These are phyloP conservation scores for Salix caprea DNA, from an alignment of 345 rosid genomes.

Conservation along the genomic window DNA sequence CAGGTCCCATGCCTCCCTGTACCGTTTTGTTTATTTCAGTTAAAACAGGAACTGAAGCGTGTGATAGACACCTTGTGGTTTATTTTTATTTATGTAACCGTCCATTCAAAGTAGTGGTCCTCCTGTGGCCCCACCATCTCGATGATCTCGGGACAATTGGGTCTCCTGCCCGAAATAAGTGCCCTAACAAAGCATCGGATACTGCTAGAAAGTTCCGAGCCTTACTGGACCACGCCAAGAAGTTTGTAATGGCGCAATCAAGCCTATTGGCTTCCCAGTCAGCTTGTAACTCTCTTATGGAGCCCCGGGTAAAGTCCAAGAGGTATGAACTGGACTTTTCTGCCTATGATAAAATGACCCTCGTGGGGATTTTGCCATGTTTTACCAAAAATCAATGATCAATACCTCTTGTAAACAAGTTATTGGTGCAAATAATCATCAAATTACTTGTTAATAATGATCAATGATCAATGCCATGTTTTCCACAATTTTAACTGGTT, in stretches of 20 bases:
- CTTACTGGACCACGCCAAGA: not conserved
- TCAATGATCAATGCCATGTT: too few relatives aligned
- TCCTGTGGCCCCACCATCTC: not conserved
- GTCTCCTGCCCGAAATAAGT: not conserved
- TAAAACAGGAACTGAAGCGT: not conserved
- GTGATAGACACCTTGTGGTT: not conserved
- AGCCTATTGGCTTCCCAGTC: too few relatives aligned
- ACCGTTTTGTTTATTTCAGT: not conserved
- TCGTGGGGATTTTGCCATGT: conserved; percentile 25
- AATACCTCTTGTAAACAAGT: too few relatives aligned
- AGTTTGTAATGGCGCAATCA: not conserved
- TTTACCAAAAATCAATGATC: conserved; percentile 15
- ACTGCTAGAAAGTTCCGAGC: not conserved
- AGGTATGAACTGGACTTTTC: conserved; percentile 45
- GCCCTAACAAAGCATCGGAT: not conserved
- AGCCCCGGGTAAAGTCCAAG: conserved; percentile 48
- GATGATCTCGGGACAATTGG: not conserved
- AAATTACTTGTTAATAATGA: too few relatives aligned
- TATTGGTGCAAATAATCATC: too few relatives aligned
- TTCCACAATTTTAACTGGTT: too few relatives aligned
- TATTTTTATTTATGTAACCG: not conserved
- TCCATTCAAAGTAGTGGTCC: not conserved
- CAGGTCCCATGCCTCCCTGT: not conserved
- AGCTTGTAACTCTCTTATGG: conserved; percentile 34
- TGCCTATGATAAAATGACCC: conserved; percentile 40